Percentiles rank a stretch among this genome's conserved stretches.
Evolutionary conservation across 257 asterid species (phyloP).

Genomic region (Cinchona pubescens): DNA sequence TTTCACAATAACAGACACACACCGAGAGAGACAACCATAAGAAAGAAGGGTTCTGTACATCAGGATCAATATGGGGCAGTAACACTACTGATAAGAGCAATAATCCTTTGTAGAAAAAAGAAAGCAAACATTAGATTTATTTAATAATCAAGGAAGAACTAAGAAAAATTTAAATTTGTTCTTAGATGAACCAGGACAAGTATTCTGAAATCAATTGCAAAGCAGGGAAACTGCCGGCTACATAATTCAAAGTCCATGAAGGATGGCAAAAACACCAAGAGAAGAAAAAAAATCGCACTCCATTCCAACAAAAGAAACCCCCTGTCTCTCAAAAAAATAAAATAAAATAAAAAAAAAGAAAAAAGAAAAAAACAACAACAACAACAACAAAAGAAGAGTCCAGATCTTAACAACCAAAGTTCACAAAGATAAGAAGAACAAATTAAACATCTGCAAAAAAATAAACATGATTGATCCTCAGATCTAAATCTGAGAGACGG

Average conservation of each 20-base stretch:
- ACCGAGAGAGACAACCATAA: neutral
- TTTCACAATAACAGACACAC: conserved; percentile 19
- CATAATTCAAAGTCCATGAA: neutral
- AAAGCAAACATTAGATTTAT: neutral
- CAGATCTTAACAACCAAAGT: too few relatives aligned
- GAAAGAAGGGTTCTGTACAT: conserved; percentile 9
- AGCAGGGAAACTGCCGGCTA: neutral
- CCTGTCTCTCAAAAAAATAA: neutral
- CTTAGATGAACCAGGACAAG: neutral
- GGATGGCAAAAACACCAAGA: neutral
- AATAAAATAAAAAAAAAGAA: too few relatives aligned
- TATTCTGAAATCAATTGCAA: neutral
- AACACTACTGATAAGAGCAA: neutral
- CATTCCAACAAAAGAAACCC: neutral
- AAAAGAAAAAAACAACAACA: neutral
- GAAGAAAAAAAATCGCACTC: neutral
- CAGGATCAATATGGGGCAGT: neutral
- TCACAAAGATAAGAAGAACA: too few relatives aligned
- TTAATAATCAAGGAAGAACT: neutral
- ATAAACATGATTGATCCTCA: neutral
- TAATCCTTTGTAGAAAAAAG: neutral
- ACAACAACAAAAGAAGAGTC: neutral
- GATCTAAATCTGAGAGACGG: too few relatives aligned
- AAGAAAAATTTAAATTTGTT: neutral
- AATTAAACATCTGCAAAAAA: neutral